These are phyloP conservation scores for Echites panduratus DNA, from an alignment of 257 asterid genomes.

Conservation along the genomic window DNA sequence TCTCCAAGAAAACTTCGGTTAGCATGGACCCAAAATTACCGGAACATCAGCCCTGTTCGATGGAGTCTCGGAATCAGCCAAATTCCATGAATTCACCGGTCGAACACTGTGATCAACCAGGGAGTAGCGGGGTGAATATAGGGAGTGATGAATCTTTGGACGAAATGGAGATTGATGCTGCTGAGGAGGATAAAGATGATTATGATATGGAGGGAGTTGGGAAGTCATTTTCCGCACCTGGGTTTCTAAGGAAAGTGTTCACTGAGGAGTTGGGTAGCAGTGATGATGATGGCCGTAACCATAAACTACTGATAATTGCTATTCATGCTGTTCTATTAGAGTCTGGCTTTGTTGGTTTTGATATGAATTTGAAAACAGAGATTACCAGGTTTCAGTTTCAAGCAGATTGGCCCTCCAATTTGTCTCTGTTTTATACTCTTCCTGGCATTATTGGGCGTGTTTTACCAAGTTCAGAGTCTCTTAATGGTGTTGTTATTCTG, in stretches of 20 bases:
- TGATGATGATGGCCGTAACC: constrained; percentile 40
- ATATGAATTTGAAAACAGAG: constrained; percentile 28
- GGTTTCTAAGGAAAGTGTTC: constrained; percentile 75
- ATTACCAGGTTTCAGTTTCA: constrained; percentile 30
- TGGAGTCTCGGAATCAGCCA: constrained; percentile 3
- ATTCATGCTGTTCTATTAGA: constrained; percentile 76
- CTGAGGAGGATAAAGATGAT: constrained; percentile 14
- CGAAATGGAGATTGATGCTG: constrained; percentile 33
- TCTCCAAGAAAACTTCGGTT: neutral
- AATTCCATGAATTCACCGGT: constrained; percentile 10
- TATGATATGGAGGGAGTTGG: constrained; percentile 21
- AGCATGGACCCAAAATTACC: neutral
- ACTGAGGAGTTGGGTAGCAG: constrained; percentile 48
- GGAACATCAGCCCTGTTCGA: neutral
- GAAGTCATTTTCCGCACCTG: constrained; percentile 67
- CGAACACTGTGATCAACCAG: constrained; percentile 9
- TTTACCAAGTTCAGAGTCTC: neutral
- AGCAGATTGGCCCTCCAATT: constrained; percentile 36
- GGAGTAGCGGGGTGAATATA: constrained; percentile 12
- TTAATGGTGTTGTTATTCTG: constrained; percentile 28
- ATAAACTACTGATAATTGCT: constrained; percentile 56
- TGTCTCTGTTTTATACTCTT: constrained; percentile 56
- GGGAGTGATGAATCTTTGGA: constrained; percentile 23
- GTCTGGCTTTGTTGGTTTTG: constrained; percentile 67
- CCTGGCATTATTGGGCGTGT: constrained; percentile 29